Conservation (phyloP, 2,329 filamentous ascomycete genomes). For the Calonectria honghensis region DNA sequence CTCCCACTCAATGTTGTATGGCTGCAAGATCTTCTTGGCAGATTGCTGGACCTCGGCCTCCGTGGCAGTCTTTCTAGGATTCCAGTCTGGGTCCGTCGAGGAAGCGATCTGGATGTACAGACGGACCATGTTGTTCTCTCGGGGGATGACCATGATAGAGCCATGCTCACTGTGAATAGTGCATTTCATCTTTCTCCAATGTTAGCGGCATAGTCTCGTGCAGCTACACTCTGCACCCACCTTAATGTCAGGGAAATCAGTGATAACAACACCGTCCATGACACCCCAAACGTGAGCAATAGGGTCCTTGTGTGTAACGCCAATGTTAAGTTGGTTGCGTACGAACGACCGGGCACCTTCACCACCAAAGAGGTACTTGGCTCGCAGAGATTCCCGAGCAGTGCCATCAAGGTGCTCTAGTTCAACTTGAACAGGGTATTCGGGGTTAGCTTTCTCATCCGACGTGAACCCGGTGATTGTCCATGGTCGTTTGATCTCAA, state of each 20-base stretch:
- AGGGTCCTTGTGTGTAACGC: conserved; percentile 82
- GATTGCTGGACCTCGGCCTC: conserved; percentile 78
- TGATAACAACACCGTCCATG: conserved; percentile 83
- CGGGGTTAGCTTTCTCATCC: conserved; percentile 71
- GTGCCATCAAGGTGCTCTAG: conserved; percentile 86
- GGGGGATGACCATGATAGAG: conserved; percentile 87
- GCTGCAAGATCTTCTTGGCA: conserved; percentile 79
- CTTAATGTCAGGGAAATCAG: conserved; percentile 86
- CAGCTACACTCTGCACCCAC: conserved; percentile 58
- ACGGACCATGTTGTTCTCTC: conserved; percentile 81
- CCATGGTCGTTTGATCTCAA: conserved; percentile 78
- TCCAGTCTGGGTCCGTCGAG: conserved; percentile 76
- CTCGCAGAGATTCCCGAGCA: conserved; percentile 78
- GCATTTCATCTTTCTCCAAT: conserved; percentile 77
- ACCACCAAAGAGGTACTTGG: conserved; percentile 83
- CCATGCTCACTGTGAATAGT: conserved; percentile 84
- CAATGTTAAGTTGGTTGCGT: conserved; percentile 79
- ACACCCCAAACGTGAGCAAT: conserved; percentile 85
- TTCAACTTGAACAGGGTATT: conserved; percentile 88
- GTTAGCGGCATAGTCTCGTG: conserved; percentile 64
- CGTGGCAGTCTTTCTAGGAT: conserved; percentile 78
- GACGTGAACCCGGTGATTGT: conserved; percentile 77
- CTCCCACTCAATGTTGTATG: conserved; percentile 81
- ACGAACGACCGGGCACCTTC: conserved; percentile 82
- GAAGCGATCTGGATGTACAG: conserved; percentile 82